Evolutionary conservation across 1,284 basidiomycete species (phyloP).

Genomic region (Sanghuangporus baumii): DNA sequence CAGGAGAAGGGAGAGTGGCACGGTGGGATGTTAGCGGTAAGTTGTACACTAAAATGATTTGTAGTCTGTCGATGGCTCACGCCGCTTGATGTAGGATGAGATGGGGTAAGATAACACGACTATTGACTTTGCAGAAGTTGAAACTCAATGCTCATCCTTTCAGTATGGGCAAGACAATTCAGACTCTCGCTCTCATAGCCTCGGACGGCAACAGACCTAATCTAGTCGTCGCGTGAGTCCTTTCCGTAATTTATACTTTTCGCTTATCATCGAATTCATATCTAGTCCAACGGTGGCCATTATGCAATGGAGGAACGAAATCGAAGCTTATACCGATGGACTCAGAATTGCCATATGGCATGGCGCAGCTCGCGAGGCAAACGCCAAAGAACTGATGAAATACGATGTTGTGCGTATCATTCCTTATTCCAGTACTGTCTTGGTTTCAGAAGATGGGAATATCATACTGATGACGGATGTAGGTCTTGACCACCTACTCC

Average conservation of each 20-base stretch:
- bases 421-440: not conserved
- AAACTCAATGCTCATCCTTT: constrained; percentile 5
- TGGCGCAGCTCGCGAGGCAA: constrained; percentile 63
- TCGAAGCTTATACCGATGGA: constrained; percentile 74
- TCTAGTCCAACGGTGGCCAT: constrained; percentile 88
- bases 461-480: constrained; percentile 12
- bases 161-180: constrained; percentile 99
- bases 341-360: constrained; percentile 91
- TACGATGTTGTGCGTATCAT: constrained; percentile 74
- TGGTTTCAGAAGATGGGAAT: constrained; percentile 2
- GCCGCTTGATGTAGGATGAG: constrained; percentile 56
- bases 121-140: not conserved
- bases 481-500: constrained; percentile 75
- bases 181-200: constrained; percentile 89
- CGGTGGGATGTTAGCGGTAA: constrained; percentile 90
- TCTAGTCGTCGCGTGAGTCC: constrained; percentile 81
- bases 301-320: constrained; percentile 98
- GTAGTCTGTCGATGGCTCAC: not conserved
- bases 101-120: constrained; percentile 62
- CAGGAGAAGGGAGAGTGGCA: constrained; percentile 88
- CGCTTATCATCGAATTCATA: constrained; percentile 6
- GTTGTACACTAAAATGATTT: constrained; percentile 26
- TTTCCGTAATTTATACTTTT: not conserved
- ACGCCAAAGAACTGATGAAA: constrained; percentile 68
- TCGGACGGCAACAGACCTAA: constrained; percentile 78